phyloP scores from a whole-genome alignment of 345 rosid species.

The Arabis hirsuta region DNA sequence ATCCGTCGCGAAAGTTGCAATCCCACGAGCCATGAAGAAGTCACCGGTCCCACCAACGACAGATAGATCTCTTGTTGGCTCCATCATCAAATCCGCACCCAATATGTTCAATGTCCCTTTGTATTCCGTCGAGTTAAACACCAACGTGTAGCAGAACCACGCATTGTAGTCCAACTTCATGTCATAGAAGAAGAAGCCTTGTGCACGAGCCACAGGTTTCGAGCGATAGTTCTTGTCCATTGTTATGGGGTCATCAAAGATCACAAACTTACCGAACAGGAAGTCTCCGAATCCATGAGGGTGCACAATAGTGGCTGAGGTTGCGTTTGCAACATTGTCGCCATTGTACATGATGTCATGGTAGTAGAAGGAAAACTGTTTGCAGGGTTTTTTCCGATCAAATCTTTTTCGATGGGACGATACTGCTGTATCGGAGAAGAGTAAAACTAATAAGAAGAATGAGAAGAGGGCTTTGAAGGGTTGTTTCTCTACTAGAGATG shows the following conservation, averaged over 20 bases:
- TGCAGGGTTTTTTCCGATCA: conserved; percentile 47
- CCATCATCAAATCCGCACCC: conserved; percentile 57
- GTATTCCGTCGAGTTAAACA: conserved; percentile 60
- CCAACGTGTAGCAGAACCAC: conserved; percentile 57
- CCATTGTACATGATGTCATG: conserved; percentile 54
- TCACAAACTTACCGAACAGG: conserved; percentile 47
- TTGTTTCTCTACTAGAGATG: neutral
- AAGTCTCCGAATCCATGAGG: conserved; percentile 43
- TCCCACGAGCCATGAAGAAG: conserved; percentile 75
- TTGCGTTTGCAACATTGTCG: conserved; percentile 45
- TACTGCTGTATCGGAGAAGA: conserved; percentile 28
- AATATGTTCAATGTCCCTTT: conserved; percentile 58
- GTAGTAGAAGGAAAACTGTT: conserved; percentile 47
- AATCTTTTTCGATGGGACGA: conserved; percentile 4
- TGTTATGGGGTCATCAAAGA: conserved; percentile 62
- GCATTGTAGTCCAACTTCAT: conserved; percentile 44
- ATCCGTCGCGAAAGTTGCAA: conserved; percentile 58
- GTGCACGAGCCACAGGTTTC: conserved; percentile 51
- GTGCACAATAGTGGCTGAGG: conserved; percentile 37
- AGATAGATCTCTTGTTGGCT: conserved; percentile 65
- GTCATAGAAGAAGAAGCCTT: conserved; percentile 64
- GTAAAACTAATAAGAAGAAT: conserved; percentile 19
- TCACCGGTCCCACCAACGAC: conserved; percentile 74
- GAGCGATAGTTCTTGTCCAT: conserved; percentile 48
- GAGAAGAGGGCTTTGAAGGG: neutral